Conservation (phyloP, 148 eudicot genomes). For the Camellia japonica region DNA sequence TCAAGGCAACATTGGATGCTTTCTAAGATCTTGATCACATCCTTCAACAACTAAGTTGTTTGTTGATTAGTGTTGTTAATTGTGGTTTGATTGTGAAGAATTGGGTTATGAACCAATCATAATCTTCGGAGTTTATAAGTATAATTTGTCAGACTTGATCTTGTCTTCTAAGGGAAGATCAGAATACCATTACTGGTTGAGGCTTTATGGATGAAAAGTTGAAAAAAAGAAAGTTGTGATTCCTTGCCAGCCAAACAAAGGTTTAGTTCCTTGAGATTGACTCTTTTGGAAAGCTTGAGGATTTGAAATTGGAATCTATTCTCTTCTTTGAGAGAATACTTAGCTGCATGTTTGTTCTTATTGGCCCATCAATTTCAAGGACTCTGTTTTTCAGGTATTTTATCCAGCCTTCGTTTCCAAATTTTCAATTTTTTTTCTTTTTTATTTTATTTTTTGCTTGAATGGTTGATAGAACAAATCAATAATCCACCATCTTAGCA, state of each 20-base stretch:
- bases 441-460: not conserved
- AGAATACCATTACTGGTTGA: slow-evolving; percentile 10
- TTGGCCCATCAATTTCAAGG: slow-evolving; percentile 22
- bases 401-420: slow-evolving; percentile 7
- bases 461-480: not conserved
- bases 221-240: slow-evolving; percentile 20
- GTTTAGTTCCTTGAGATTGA: slow-evolving; percentile 14
- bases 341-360: slow-evolving; percentile 28
- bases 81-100: not conserved
- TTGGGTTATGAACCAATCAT: not conserved
- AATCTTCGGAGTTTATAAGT: not conserved
- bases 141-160: not conserved
- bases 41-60: too few relatives aligned
- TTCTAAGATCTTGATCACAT: too few relatives aligned
- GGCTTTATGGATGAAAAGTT: slow-evolving; percentile 24
- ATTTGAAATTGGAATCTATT: slow-evolving; percentile 30
- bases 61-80: not conserved
- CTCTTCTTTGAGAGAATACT: slow-evolving; percentile 12
- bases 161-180: not conserved
- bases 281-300: slow-evolving; percentile 30
- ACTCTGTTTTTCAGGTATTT: slow-evolving; percentile 36
- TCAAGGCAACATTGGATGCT: too few relatives aligned
- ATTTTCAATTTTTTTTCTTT: not conserved
- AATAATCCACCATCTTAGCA: not conserved
- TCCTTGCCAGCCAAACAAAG: slow-evolving; percentile 37